A percentile compares a stretch with the other conserved stretches of the same genome.
Conservation (phyloP, 2,329 filamentous ascomycete species). For the Trichoderma harzianum region DNA sequence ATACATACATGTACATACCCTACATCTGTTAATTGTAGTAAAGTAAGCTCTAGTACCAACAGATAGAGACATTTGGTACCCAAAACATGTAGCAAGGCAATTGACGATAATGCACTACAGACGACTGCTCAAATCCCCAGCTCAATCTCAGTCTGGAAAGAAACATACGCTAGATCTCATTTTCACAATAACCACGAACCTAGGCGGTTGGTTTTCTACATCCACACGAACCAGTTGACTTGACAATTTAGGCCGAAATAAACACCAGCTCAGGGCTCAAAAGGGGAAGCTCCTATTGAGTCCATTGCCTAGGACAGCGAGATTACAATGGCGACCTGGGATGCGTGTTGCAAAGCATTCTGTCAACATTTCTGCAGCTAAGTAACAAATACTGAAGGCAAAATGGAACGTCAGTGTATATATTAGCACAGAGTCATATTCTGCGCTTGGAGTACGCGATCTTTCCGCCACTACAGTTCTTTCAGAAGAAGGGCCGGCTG, state of each 20-base stretch:
- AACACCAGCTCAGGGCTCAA: constrained; percentile 20
- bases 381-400: constrained; percentile 26
- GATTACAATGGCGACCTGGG: constrained; percentile 32
- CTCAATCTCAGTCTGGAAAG: constrained; percentile 30
- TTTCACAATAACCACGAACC: constrained; percentile 55
- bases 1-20: background rate
- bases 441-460: constrained; percentile 27
- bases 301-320: constrained; percentile 23
- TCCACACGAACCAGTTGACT: constrained; percentile 42
- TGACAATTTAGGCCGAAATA: constrained; percentile 37
- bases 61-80: background rate
- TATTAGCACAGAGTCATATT: constrained; percentile 27
- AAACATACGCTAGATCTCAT: constrained; percentile 40
- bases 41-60: background rate
- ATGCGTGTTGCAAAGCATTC: constrained; percentile 41
- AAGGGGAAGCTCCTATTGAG: background rate
- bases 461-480: constrained; percentile 23
- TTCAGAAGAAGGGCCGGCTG: constrained; percentile 24
- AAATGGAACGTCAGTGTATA: constrained; percentile 29
- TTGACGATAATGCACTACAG: constrained; percentile 53
- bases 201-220: constrained; percentile 54
- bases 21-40: background rate
- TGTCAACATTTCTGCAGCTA: constrained; percentile 28
- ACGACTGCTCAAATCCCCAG: constrained; percentile 49
- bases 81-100: background rate